Percentiles rank a stretch among this genome's conserved stretches.
These are phyloP conservation scores for Ophiostoma australiae DNA, from an alignment of 2,329 filamentous ascomycete species.

Conservation along the genomic window DNA sequence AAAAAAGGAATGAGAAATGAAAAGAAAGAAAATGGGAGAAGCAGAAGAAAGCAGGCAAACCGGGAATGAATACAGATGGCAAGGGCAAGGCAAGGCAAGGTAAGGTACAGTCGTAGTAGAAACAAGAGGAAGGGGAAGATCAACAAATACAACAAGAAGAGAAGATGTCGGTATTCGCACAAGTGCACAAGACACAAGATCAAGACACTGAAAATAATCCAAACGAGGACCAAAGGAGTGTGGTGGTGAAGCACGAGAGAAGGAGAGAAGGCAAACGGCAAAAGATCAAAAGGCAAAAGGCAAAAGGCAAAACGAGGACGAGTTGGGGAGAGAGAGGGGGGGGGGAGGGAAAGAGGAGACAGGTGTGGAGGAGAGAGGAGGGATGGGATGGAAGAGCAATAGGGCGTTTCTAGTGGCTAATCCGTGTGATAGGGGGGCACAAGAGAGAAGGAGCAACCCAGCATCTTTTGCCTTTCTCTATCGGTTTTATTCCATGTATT, in stretches of 20 bases:
- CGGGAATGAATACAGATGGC: conserved; percentile 7
- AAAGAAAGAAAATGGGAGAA: conserved; percentile 7
- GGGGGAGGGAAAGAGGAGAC: background rate
- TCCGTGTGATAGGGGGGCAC: conserved; percentile 14
- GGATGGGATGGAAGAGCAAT: conserved; percentile 12
- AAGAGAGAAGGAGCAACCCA: conserved; percentile 7
- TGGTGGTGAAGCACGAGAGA: conserved; percentile 21
- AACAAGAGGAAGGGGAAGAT: conserved; percentile 8
- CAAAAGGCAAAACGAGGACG: conserved; percentile 16
- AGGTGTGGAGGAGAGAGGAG: conserved; percentile 16
- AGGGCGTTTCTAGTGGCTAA: conserved; percentile 8
- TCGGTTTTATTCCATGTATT: background rate
- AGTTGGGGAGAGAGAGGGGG: conserved; percentile 11
- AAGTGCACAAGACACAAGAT: background rate
- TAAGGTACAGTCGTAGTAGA: conserved; percentile 9
- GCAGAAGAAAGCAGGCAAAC: conserved; percentile 3
- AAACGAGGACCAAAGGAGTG: conserved; percentile 21
- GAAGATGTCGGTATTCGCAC: conserved; percentile 12
- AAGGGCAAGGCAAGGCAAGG: background rate
- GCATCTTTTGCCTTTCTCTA: too few species aligned
- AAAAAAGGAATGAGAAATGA: background rate
- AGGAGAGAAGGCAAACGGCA: background rate
- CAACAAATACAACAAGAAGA: conserved; percentile 16
- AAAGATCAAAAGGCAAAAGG: background rate
- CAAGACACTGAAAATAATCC: conserved; percentile 7